Evolutionary conservation across 2,329 filamentous ascomycete genomes (phyloP).

Genomic region (Tricladium varicosporioides): DNA sequence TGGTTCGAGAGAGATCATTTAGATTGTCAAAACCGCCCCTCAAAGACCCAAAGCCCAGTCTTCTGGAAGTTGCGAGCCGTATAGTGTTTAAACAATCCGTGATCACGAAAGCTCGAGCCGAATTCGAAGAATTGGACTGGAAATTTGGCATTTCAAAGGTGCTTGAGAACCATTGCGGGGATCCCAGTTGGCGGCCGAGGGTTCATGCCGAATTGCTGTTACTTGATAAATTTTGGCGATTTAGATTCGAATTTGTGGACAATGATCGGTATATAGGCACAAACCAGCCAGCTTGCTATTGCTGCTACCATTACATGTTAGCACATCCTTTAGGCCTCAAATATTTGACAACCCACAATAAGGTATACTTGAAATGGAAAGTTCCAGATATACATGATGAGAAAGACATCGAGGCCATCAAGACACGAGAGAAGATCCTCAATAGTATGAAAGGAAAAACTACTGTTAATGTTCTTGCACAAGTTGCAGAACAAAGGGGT

Average conservation of each 20-base stretch:
- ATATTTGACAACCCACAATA: conserved; percentile 36
- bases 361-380: conserved; percentile 43
- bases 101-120: not conserved
- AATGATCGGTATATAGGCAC: conserved; percentile 47
- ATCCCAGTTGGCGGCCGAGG: conserved; percentile 29
- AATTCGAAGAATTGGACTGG: conserved; percentile 1
- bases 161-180: conserved; percentile 30
- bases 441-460: conserved; percentile 3
- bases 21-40: conserved; percentile 1
- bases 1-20: conserved; percentile 16
- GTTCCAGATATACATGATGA: conserved; percentile 22
- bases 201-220: conserved; percentile 47
- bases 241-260: conserved; percentile 35
- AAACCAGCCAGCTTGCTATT: conserved; percentile 52
- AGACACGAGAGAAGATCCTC: conserved; percentile 2
- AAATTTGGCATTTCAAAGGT: conserved; percentile 3
- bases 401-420: not conserved
- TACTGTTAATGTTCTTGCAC: not conserved
- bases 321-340: conserved; percentile 36
- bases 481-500: conserved; percentile 6
- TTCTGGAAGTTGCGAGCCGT: not conserved
- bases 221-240: conserved; percentile 44
- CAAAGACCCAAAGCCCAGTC: not conserved
- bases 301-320: conserved; percentile 45
- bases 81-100: not conserved